Evolutionary conservation across 1,284 basidiomycete species (phyloP), one percentile per base, ranked within the genome.

Genomic region (Pterulicium gracile): DNA sequence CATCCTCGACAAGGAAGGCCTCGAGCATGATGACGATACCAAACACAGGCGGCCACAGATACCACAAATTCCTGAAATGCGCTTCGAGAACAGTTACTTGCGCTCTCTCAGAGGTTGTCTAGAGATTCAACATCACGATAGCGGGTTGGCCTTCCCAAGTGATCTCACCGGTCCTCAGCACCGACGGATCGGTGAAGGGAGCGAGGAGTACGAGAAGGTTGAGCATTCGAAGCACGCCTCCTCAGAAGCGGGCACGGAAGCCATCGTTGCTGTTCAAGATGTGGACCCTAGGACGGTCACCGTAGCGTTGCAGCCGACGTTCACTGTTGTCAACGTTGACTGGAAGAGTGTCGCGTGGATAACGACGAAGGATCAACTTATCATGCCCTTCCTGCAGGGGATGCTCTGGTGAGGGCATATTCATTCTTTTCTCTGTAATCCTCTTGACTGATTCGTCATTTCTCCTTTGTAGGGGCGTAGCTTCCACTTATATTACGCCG

Each of bases 301-400:
- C n/a, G 36, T 7, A 17, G 7, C 4, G 7, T 17, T 39, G 15
- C 19, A 7, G 19, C 36, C 36, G 36, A 39, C 36, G 15, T 39
- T 39, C 15, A 39, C 5, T 7, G 15, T 39, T 7, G 15, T 17
- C n/a, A 5, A 39, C 15, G 19, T 39, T 4, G 36, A 39, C 7
- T 39, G 36, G 36, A 5, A 17, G 19, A 17, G 7, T 39, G 7
- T 39, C 15, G n/a, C 19, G 7, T 39, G 36, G 36, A 39, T 39
- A 13, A 39, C 36, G 4, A 39, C 36, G 5, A 39, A 18, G 15
- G 36, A 39, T 17, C 36, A 39, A 18, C n/a, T 39, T 39, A 39
- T 39, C 15, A 39, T 39, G 36, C 36, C 36, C 4, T 39, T 39
- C 36, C 36, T 39, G 7, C 36, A 39, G 19, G 36, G 36, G 19